Evolutionary conservation across 2,329 filamentous ascomycete genomes (phyloP).

Genomic region (Cordyceps cicadae): DNA sequence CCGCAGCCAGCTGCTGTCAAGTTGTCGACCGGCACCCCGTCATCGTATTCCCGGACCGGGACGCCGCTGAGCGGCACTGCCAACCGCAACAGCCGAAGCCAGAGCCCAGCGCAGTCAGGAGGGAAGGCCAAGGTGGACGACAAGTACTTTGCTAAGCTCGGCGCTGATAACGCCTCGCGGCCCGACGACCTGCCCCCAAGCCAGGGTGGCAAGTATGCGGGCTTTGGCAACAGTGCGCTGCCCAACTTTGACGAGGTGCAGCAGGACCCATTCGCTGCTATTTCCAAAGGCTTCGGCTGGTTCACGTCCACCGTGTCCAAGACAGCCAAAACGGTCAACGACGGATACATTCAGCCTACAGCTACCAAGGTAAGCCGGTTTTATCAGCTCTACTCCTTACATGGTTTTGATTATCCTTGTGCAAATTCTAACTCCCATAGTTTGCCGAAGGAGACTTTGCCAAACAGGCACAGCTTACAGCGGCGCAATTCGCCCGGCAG

Average conservation of each 20-base stretch:
- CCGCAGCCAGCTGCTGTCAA: slow-evolving; percentile 14
- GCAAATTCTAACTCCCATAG: slow-evolving; percentile 32
- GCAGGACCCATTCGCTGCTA: slow-evolving; percentile 76
- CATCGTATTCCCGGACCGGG: slow-evolving; percentile 27
- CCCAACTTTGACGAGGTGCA: slow-evolving; percentile 82
- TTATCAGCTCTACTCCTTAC: no score
- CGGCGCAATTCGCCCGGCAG: slow-evolving; percentile 58
- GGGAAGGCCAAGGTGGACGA: slow-evolving; percentile 64
- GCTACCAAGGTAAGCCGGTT: slow-evolving; percentile 61
- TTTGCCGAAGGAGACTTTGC: slow-evolving; percentile 74
- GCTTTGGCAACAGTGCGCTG: slow-evolving; percentile 65
- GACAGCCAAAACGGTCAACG: slow-evolving; percentile 84
- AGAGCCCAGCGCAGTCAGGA: slow-evolving; percentile 27
- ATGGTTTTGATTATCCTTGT: background rate
- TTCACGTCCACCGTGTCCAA: slow-evolving; percentile 81
- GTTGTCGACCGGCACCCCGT: slow-evolving; percentile 13
- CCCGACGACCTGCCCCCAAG: slow-evolving; percentile 69
- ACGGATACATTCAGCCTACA: slow-evolving; percentile 85
- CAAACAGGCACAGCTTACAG: slow-evolving; percentile 53
- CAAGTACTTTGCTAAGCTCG: slow-evolving; percentile 80
- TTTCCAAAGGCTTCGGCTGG: slow-evolving; percentile 93
- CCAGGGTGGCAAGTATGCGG: slow-evolving; percentile 86
- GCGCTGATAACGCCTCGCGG: slow-evolving; percentile 70
- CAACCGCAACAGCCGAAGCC: slow-evolving; percentile 32
- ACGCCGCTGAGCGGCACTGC: slow-evolving; percentile 33